Base-by-base conservation (phyloP, 2,329 filamentous ascomycete species). In the Hypoxylon sp. region DNA sequence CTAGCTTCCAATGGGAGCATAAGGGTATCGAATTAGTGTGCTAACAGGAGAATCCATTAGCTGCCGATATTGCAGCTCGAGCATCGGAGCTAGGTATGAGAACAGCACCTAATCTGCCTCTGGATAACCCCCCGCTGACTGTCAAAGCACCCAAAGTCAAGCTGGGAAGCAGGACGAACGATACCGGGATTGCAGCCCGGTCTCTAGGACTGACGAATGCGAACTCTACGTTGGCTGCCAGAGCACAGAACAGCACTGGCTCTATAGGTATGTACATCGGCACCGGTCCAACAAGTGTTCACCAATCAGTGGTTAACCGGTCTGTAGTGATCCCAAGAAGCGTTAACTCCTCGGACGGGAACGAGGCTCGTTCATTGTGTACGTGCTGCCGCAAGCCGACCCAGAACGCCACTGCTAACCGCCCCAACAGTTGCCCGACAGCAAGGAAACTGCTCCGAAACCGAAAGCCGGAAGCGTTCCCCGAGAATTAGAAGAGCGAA, bases 31-130 rank as follows among this genome's bases (percentile, higher is more conserved):
- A 49, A 30, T 14, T 21, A 3, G 25, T 5, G 36, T 2, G 14
- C 66, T 63, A 30, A 60, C 45, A 13, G 2, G 13, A 21, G 17
- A 41, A n/a, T 10, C 23, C n/a, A 11, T 13, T 13, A 68, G 66
- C 64, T 23, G 45, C 38, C 9, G 38, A 62, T 10, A 48, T 70
- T 11, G 57, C 67, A 1, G 64, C 67, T 28, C 48, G 67, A 57
- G 57, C 64, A 36, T 45, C 63, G 7, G 60, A 61, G 21, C 17
- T 67, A n/a, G 46, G 65, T 65, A 68, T 36, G 63, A 34, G 25
- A 13, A 45, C 14, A 21, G 6, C 9, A 38, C 46, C 9, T 21
- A 9, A 19, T 23, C 11, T 50, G 28, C 11, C n/a, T 48, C 30
- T 14, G 4, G 17, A 11, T 9, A 14, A 3, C 3, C n/a, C 11